Evolutionary conservation across 1,139 yeast species (phyloP).

Genomic region (Taphrina wiesneri): DNA sequence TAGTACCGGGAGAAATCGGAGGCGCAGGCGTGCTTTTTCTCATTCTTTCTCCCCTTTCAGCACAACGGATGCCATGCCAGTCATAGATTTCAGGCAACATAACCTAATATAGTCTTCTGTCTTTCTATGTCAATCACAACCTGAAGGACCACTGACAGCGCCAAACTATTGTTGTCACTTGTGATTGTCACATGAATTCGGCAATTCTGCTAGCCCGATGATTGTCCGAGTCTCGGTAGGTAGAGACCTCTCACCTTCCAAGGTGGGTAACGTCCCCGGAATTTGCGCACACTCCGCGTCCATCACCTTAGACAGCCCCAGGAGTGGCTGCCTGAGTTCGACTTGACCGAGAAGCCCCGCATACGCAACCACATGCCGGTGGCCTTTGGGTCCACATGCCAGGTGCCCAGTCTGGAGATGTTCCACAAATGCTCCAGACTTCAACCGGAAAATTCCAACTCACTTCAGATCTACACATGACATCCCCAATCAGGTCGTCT

Average conservation of each 20-base stretch:
- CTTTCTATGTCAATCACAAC: not conserved
- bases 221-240: not conserved
- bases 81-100: not conserved
- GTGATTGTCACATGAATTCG: no score
- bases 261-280: not conserved
- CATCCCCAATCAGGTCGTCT: not conserved
- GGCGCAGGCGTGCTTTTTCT: slow-evolving; percentile 1
- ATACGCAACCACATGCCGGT: not conserved
- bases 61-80: no score
- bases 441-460: no score
- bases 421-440: no score
- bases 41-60: not conserved
- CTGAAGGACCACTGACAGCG: no score
- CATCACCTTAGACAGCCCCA: not conserved
- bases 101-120: not conserved
- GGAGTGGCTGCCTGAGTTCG: not conserved
- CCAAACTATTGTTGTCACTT: no score
- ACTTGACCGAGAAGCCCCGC: not conserved
- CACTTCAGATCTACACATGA: not conserved
- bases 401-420: not conserved
- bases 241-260: not conserved
- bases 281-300: not conserved
- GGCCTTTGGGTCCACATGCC: not conserved
- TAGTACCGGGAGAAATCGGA: not conserved
- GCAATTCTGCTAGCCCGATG: not conserved